These are phyloP conservation scores for Colletotrichum kahawae DNA, from an alignment of 2,329 filamentous ascomycete species.

Conservation along the genomic window DNA sequence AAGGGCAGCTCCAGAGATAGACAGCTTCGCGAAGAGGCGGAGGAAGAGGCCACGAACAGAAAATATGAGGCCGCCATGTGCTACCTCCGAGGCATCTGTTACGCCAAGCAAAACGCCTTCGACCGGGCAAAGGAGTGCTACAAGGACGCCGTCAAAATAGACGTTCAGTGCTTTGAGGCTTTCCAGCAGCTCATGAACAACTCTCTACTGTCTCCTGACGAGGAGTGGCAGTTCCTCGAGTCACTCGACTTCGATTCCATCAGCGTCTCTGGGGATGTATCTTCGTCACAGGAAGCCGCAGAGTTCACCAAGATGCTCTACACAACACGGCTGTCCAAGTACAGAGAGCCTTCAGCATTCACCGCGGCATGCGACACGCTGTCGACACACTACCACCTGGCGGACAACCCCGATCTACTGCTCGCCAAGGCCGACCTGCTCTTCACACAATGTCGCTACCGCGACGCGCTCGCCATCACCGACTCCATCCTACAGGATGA, in stretches of 20 bases:
- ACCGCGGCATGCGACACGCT: conserved; percentile 87
- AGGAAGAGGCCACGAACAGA: conserved; percentile 76
- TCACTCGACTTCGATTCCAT: conserved; percentile 91
- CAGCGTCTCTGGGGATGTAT: conserved; percentile 65
- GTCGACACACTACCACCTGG: conserved; percentile 90
- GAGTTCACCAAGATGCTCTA: conserved; percentile 97
- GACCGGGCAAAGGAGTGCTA: conserved; percentile 98
- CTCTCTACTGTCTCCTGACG: conserved; percentile 84
- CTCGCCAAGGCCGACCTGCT: conserved; percentile 88
- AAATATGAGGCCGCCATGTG: conserved; percentile 98
- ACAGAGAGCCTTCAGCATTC: conserved; percentile 84
- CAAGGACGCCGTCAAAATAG: conserved; percentile 94
- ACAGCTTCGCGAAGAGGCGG: conserved; percentile 40
- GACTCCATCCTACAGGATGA: conserved; percentile 81
- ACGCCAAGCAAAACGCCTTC: conserved; percentile 95
- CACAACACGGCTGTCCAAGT: conserved; percentile 93
- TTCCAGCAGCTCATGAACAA: conserved; percentile 99
- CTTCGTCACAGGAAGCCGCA: conserved; percentile 81
- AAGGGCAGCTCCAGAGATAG: conserved; percentile 33
- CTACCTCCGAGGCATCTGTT: conserved; percentile 91
- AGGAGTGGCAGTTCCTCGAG: conserved; percentile 89
- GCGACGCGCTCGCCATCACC: conserved; percentile 84
- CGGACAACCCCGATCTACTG: conserved; percentile 86
- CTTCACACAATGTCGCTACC: conserved; percentile 94
- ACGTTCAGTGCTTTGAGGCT: conserved; percentile 97